Evolutionary conservation across 176 grass and related monocot genomes (phyloP), one percentile per base, ranked within the genome.

Genomic region (Triticum monococcum): DNA sequence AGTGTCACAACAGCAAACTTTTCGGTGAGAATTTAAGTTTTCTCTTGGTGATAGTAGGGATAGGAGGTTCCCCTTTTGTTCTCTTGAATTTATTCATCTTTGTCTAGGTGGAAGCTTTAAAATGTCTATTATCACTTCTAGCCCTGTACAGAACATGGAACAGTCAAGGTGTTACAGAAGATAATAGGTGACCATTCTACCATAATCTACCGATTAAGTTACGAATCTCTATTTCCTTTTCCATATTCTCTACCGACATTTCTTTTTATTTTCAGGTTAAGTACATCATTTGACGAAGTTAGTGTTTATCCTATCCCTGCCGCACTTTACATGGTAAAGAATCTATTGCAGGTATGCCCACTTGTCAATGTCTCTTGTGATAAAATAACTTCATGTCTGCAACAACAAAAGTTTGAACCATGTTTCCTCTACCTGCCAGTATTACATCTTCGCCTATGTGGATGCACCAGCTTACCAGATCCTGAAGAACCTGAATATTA

Each of bases 1-100:
- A 98, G 93, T 94, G 90, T 98, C 78, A 98, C 91, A 83, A 96
- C 96, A 67, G 94, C 96, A 61, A 98, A 98, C 86, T 98, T 98
- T 87, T 92, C 84, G 59, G 96, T 96, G 78, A 94, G 96, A 3
- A 31, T 25, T 36, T 59, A 40, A 31, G 54, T 87, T 85, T 43
- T 40, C 37, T 37, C 78, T 79, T 20, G 17, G 36, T 57, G 78
- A 74, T 12, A 68, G 13, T 84, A 48, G 7, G 0, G 5, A 25
- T 65, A 81, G 46, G 17, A 81, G 25, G 36, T 86, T 68, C 23
- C 22, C 28, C 45, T 41, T 33, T 28, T 80, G 16, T 59, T 71
- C 45, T 67, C 24, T 67, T 81, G 56, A 64, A 68, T 73, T 68
- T 59, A 30, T 88, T 85, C 77, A 17, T 85, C 22, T 79, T 36